Conservation (phyloP, 306 rosid genomes). For the Canavalia ensiformis region DNA sequence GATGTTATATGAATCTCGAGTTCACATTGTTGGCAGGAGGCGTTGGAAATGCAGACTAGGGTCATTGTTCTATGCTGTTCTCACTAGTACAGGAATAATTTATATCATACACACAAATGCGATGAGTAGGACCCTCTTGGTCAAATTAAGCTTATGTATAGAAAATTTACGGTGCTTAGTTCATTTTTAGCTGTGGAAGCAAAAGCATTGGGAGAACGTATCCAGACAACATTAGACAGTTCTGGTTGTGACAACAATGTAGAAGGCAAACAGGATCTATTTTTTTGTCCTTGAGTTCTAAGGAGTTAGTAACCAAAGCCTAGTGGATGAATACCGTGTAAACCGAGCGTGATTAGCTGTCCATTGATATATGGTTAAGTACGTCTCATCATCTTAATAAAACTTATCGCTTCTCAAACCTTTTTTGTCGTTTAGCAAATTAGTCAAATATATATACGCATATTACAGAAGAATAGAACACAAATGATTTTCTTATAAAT, state of each 20-base stretch:
- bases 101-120: neutral
- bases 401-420: too few species aligned
- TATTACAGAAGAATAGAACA: too few species aligned
- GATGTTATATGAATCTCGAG: neutral
- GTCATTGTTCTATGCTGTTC: neutral
- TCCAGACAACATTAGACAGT: neutral
- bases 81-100: neutral
- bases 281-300: too few species aligned
- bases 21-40: conserved; percentile 27
- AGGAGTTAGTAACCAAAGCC: too few species aligned
- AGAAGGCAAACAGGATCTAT: neutral
- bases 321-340: too few species aligned
- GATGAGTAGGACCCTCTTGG: neutral
- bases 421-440: too few species aligned
- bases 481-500: too few species aligned
- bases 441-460: too few species aligned
- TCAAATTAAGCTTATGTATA: neutral
- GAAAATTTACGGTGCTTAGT: neutral
- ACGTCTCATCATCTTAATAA: too few species aligned
- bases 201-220: neutral
- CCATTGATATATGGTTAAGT: too few species aligned
- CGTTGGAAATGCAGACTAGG: conserved; percentile 18
- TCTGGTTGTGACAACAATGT: neutral
- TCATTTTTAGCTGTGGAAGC: neutral
- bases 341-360: too few species aligned